Base-by-base conservation (phyloP, 805 yeast species). In the Metschnikowia lochheadii region DNA sequence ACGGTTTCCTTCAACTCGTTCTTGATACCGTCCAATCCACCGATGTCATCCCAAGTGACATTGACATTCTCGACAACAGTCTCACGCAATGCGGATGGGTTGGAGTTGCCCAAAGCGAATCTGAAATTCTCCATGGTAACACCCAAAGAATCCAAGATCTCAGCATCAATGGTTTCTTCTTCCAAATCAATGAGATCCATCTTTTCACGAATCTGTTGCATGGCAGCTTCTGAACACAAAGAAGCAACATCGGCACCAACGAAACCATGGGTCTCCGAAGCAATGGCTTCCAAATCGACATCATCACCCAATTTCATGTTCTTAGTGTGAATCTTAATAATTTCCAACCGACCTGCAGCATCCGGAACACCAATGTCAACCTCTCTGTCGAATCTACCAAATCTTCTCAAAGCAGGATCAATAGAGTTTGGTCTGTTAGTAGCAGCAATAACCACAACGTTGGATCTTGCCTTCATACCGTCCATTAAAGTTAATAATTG, bases 201-300 rank as follows among this genome's bases (percentile, higher is more conserved):
- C 83, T 94, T 94, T 76, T 94, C 99, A 75, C 99, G 89, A 66
- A 94, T 94, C 78, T 95, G 99, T 80, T 94, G 99, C 99, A 94
- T 94, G 52, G 99, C 99, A 57, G 99, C 99, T 76, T 95, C 99
- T n/a, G 97, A 90, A 80, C 99, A 94, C 65, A 94, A 79, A 6
- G 98, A 91, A 1, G 99, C 99, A 63, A 94, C 78, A 82, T 94
- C 99, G 46, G 97, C 96, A 78, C 99, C 99, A 53, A 94, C 99
- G 66, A 91, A 94, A 77, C 99, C 99, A 68, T 95, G 99, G 36
- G 99, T 94, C 76, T 94, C 99, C 23, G 95, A 77, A 14, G 99
- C 98, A 67, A 94, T 87, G 38, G 92, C 80, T 77, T 94, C 99
- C 63, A 94, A 81, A 69, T 94, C 97, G 48, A 94, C 99, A 64